These are phyloP conservation scores for Craspedostauros australis DNA, from an alignment of 108 stramenopile species.

Conservation along the genomic window DNA sequence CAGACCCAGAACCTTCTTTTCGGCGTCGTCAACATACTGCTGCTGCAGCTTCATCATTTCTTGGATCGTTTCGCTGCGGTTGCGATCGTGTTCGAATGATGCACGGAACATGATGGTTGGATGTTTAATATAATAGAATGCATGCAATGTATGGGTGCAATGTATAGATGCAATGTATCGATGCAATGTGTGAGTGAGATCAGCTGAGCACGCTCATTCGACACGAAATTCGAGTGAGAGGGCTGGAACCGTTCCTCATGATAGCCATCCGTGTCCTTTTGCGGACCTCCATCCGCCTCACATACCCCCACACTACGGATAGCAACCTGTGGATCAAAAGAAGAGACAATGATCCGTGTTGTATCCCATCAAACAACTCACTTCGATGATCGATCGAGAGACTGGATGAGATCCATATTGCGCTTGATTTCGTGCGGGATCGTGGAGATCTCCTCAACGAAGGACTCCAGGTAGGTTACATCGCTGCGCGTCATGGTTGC, in stretches of 20 bases:
- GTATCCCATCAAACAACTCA: background rate
- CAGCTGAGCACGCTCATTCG: too few species aligned
- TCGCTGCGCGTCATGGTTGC: too few species aligned
- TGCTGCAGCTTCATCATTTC: slow-evolving; percentile 26
- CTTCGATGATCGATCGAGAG: slow-evolving; percentile 33
- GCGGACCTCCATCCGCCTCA: too few species aligned
- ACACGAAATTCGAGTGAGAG: too few species aligned
- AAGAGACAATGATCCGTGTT: background rate
- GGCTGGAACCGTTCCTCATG: too few species aligned
- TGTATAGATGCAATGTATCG: too few species aligned
- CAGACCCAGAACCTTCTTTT: slow-evolving; percentile 29
- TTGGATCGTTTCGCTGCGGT: slow-evolving; percentile 3
- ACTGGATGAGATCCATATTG: slow-evolving; percentile 58
- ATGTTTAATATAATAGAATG: too few species aligned
- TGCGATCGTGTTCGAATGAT: too few species aligned
- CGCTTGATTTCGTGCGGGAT: slow-evolving; percentile 64
- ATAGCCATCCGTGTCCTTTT: too few species aligned
- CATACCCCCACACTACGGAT: background rate
- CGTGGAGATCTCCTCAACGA: slow-evolving; percentile 62
- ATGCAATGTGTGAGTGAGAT: too few species aligned
- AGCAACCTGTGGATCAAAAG: background rate
- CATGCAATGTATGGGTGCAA: too few species aligned
- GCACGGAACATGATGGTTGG: too few species aligned
- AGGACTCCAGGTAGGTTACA: slow-evolving; percentile 74
- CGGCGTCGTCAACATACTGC: slow-evolving; percentile 23